Percentiles rank a stretch among this genome's conserved stretches.
Evolutionary conservation across 495 filamentous ascomycete species (phyloP).

Genomic region (Hypoxylon intermedium): DNA sequence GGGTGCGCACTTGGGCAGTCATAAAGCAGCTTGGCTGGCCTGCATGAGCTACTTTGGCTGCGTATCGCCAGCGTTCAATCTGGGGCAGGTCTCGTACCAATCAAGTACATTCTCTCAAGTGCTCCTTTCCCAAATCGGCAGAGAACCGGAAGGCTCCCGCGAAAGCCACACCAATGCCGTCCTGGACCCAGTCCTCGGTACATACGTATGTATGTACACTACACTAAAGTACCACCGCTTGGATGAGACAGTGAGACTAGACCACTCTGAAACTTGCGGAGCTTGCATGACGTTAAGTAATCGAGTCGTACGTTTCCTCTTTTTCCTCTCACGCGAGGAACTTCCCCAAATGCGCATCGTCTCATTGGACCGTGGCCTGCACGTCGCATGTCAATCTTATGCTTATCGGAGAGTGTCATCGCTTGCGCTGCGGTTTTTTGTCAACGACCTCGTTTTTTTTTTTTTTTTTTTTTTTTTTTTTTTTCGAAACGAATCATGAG

Average conservation of each 20-base stretch:
- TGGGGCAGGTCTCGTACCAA: constrained; percentile 9
- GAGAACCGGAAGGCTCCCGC: constrained; percentile 40
- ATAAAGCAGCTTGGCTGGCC: constrained; percentile 29
- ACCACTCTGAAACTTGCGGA: constrained; percentile 37
- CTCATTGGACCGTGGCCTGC: constrained; percentile 23
- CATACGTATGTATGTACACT: constrained; percentile 9
- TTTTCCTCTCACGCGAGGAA: constrained; percentile 46
- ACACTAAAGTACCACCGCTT: constrained; percentile 15
- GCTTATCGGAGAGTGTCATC: constrained; percentile 23
- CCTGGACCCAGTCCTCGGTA: constrained; percentile 16
- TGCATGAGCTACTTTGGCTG: constrained; percentile 12
- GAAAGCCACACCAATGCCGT: constrained; percentile 21
- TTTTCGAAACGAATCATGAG: background rate
- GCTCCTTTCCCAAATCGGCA: constrained; percentile 31
- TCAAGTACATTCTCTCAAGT: background rate
- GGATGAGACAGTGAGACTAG: constrained; percentile 14
- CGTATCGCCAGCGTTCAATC: background rate
- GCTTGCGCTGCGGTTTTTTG: constrained; percentile 21
- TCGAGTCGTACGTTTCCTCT: constrained; percentile 36
- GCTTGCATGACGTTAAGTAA: constrained; percentile 38
- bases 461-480: no score
- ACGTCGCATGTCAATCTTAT: background rate
- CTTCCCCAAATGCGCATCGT: constrained; percentile 37
- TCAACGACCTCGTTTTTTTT: constrained; percentile 14
- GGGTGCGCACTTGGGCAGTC: constrained; percentile 17